Evolutionary conservation across 306 rosid species (phyloP), one percentile per base, ranked within the genome.

Genomic region (Malus orientalis): DNA sequence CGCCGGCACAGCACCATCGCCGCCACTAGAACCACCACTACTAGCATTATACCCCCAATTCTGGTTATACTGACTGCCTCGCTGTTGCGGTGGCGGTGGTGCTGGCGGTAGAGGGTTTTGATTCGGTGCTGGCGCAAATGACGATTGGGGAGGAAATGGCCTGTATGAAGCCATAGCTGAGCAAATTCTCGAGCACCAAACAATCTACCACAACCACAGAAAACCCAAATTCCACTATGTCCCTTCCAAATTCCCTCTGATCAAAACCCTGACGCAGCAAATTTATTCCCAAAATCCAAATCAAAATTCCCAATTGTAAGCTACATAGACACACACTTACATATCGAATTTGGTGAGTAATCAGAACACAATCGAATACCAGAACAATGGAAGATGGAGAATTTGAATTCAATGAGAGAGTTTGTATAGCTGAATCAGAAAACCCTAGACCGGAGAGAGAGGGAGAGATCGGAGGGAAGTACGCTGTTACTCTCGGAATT

Each of bases 121-220:
- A 87, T 73, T 85, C 27, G 92, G 78, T 13, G 89, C 67, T 23
- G 85, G 80, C 62, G 53, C 87, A 57, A 85, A 82, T 8, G 96
- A 82, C 8, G 96, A 69, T 83, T 88, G 98, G n/a, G 97, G 92
- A 74, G 97, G 96, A 82, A 91, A 90, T 10, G 99, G 98, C 86
- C 98, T 76, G 81, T 88, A 96, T 16, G 98, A 92, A 82, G 98
- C 98, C 99, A 96, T 96, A 71, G 42, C 68, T 33, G 40, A 81
- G 62, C 69, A 40, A 30, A 81, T 78, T 74, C 78, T 63, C 74
- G 27, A 78, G 62, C 67, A 20, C 73, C 32, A 45, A 69, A 23
- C 42, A 66, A 20, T 11, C 25, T 11, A 25, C 63, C 32, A 22
- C 55, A 67, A 74, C 30, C 57, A 27, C 4, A 69, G 29, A 74